Evolutionary conservation across 2,329 filamentous ascomycete species (phyloP), one percentile per base, ranked within the genome.

Genomic region (Ophiostoma fasciatum): DNA sequence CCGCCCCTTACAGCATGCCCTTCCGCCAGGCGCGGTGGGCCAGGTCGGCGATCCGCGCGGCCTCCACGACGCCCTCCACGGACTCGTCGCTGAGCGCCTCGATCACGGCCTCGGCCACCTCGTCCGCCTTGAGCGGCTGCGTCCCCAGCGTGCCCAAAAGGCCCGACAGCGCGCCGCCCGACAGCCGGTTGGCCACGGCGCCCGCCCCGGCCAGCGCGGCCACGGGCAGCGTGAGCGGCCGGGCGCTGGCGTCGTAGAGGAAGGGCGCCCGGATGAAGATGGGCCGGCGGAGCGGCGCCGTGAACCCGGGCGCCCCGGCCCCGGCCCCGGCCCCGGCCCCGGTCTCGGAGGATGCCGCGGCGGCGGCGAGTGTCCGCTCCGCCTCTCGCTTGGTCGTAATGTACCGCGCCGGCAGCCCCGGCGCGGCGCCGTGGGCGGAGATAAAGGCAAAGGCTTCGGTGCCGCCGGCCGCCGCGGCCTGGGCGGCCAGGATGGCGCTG

Each of bases 301-400:
- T 48, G 94, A 85, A 44, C 73, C 70, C 37, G 66, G 69, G n/a
- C n/a, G n/a, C n/a, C n/a, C n/a, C n/a, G 9, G 23, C 7, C 11
- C 10, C 23, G 8, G 23, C 3, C 4, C 22, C n/a, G n/a, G 13
- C 27, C 5, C 9, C 26, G 3, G 26, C 19, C 9, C 10, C 13
- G 12, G 22, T 23, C 14, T 75, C 19, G 7, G 28, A 18, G 61
- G 48, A 94, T 83, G 19, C 74, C 68, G 39, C 64, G 3, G 40
- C 39, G 2, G 33, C 33, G 2, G 31, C 17, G 14, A 46, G 41
- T 19, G 20, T 31, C 21, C 26, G 69, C 60, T 98, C 90, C 7
- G 90, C 90, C 53, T 93, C 82, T 44, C 90, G 66, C 61, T 98
- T 98, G 12, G 88, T 94, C 26, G 68, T 72, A 49, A 98, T 83